Evolutionary conservation across 2,329 filamentous ascomycete genomes (phyloP), one percentile per base, ranked within the genome.

Genomic region (Botryotinia convoluta): DNA sequence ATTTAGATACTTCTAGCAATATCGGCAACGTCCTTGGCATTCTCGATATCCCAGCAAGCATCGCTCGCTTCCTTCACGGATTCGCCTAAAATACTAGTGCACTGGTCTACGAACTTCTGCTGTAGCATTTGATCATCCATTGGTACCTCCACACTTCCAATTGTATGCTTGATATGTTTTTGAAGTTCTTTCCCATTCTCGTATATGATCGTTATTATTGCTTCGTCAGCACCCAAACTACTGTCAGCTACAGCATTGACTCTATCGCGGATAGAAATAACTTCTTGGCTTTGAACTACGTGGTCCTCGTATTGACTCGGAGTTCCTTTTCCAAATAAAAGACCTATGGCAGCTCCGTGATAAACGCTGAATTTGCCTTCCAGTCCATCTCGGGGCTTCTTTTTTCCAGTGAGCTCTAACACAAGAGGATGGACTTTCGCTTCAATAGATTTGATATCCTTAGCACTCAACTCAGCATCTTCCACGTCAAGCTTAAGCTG

Each of bases 361-460:
- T 85, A 88, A 32, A 88, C 85, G 71, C 85, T 87, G 76, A 88
- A 89, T 64, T 89, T 88, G 4, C 81, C 85, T 77, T 87, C 84
- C 1, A 88, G 79, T 0, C 86, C 86, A 69, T 86, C 84, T 71
- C 82, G 82, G 0, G 87, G 87, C 10, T 79, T 80, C 16, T 81
- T 84, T 78, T 88, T 87, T 1, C 84, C 85, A 0, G 86, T 88
- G 39, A 89, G 80, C 65, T 87, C 84, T 5, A 88, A 77, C 1
- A 88, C 86, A 14, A 87, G 81, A 0, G 85, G 86, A 77, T 88
- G 86, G 0, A 87, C 86, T 35, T 79, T 80, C 8, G 83, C 77
- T n/a, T 83, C 78, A 0, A 87, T 82, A 22, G 76, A 80, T 72
- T 82, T 78, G 59, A 87, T 80, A 6, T 83, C 77, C 14, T 79